phyloP scores from a whole-genome alignment of 495 filamentous ascomycete genomes.

The Talaromyces stipitatus region DNA sequence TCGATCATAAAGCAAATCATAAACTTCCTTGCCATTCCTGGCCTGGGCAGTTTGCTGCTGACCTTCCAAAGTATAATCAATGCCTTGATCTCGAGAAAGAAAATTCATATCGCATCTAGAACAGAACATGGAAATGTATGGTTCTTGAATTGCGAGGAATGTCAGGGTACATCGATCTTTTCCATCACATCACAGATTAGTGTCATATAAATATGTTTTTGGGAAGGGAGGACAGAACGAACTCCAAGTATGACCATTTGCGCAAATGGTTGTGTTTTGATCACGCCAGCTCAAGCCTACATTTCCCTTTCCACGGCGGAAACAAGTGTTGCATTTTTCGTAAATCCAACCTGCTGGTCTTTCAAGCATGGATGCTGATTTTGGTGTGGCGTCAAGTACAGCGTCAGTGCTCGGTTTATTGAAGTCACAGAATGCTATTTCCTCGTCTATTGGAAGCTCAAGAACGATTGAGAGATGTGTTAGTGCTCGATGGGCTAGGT shows the following conservation, averaged over 20 bases:
- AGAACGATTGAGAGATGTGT: constrained; percentile 19
- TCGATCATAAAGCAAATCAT: constrained; percentile 4
- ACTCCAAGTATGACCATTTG: constrained; percentile 43
- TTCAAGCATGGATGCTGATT: constrained; percentile 15
- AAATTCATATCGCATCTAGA: constrained; percentile 28
- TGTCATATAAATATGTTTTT: not conserved
- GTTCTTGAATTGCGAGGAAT: constrained; percentile 46
- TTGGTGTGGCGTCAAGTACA: constrained; percentile 8
- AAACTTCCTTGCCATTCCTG: not conserved
- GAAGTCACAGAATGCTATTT: constrained; percentile 25
- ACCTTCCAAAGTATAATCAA: not conserved
- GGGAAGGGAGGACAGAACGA: constrained; percentile 6
- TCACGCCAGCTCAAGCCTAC: not conserved
- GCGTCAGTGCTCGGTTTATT: not conserved
- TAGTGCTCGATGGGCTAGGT: constrained; percentile 20
- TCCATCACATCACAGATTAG: not conserved
- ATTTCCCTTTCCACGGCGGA: constrained; percentile 6
- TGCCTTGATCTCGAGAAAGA: not conserved
- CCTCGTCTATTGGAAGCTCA: constrained; percentile 24
- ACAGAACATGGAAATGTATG: constrained; percentile 48
- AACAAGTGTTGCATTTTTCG: constrained; percentile 42
- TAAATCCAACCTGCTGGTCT: constrained; percentile 21
- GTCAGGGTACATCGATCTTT: constrained; percentile 49
- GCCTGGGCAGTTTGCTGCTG: not conserved
- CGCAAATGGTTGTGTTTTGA: constrained; percentile 28